Conservation (phyloP, 2,329 filamentous ascomycete species). For the Chrysoporthe cubensis region DNA sequence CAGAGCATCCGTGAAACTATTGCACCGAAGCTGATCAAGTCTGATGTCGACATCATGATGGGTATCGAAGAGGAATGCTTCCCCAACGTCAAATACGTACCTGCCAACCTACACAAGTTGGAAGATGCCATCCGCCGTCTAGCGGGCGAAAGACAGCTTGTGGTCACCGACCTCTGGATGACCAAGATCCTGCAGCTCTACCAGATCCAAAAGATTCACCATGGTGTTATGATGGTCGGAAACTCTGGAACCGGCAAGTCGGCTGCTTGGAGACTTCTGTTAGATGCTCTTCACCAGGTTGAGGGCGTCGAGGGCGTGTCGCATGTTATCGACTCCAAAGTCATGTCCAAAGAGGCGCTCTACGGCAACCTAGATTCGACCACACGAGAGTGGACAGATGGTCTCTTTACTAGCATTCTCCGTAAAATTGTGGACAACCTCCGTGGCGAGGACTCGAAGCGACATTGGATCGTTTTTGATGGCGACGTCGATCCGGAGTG, state of each 20-base stretch:
- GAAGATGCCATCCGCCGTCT: conserved; percentile 81
- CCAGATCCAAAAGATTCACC: conserved; percentile 96
- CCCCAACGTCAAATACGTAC: conserved; percentile 90
- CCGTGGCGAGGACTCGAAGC: conserved; percentile 92
- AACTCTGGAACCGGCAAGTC: conserved; percentile 98
- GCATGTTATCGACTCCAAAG: conserved; percentile 98
- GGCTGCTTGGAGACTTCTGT: conserved; percentile 87
- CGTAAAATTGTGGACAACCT: conserved; percentile 99
- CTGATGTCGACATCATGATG: conserved; percentile 87
- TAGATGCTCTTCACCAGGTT: conserved; percentile 88
- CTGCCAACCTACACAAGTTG: conserved; percentile 80
- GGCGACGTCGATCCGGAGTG: conserved; percentile 99
- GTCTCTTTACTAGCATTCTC: conserved; percentile 95
- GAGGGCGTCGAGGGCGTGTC: conserved; percentile 92
- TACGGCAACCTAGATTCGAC: conserved; percentile 97
- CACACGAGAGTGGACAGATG: conserved; percentile 98
- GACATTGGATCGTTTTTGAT: conserved; percentile 99
- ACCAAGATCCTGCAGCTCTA: conserved; percentile 96
- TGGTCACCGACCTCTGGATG: conserved; percentile 95
- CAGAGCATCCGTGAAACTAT: conserved; percentile 99
- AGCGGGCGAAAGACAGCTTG: conserved; percentile 82
- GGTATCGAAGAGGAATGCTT: conserved; percentile 84
- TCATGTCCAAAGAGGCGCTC: conserved; percentile 98
- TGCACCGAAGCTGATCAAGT: conserved; percentile 92
- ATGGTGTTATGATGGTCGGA: conserved; percentile 99